Evolutionary conservation across 768 basidiomycete species (phyloP).

Genomic region (Rhodosporidiobolus odoratus): DNA sequence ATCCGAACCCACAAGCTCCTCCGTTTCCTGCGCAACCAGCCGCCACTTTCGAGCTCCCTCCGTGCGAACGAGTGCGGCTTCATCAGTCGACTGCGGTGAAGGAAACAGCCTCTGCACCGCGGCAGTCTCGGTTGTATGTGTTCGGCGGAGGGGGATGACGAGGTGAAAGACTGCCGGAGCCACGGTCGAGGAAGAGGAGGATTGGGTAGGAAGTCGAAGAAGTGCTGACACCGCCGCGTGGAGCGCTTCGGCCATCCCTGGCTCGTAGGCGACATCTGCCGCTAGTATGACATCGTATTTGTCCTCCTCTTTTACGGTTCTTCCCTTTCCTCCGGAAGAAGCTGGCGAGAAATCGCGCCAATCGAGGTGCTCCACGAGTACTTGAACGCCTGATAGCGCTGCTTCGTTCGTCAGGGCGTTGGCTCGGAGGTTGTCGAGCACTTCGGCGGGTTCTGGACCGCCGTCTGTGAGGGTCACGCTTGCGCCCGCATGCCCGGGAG

Average conservation of each 20-base stretch:
- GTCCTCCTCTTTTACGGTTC: slow-evolving; percentile 43
- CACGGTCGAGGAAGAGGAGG: not conserved
- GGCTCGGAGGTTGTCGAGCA: slow-evolving; percentile 60
- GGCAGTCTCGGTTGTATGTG: slow-evolving; percentile 56
- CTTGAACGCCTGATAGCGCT: slow-evolving; percentile 22
- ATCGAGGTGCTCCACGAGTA: slow-evolving; percentile 58
- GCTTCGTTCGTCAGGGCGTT: slow-evolving; percentile 60
- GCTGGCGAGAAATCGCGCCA: slow-evolving; percentile 52
- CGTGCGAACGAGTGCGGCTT: no score
- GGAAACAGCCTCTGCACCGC: slow-evolving; percentile 50
- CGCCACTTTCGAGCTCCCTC: not conserved
- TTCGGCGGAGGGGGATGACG: slow-evolving; percentile 64
- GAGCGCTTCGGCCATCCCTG: slow-evolving; percentile 65
- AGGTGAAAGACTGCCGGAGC: slow-evolving; percentile 57
- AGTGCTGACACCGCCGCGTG: slow-evolving; percentile 57
- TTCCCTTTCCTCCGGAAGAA: no score
- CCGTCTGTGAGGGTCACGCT: slow-evolving; percentile 63
- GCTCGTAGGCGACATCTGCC: slow-evolving; percentile 73
- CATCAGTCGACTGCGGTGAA: not conserved
- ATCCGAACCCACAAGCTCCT: slow-evolving; percentile 4
- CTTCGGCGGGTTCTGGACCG: slow-evolving; percentile 55
- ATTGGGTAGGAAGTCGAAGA: slow-evolving; percentile 47
- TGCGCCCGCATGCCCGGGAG: not conserved
- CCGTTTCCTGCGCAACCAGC: slow-evolving; percentile 1
- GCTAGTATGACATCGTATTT: slow-evolving; percentile 68